A percentile compares a stretch with the other conserved stretches of the same genome.
Conservation (phyloP, 106 monocot species). For the Apostasia ramifera region DNA sequence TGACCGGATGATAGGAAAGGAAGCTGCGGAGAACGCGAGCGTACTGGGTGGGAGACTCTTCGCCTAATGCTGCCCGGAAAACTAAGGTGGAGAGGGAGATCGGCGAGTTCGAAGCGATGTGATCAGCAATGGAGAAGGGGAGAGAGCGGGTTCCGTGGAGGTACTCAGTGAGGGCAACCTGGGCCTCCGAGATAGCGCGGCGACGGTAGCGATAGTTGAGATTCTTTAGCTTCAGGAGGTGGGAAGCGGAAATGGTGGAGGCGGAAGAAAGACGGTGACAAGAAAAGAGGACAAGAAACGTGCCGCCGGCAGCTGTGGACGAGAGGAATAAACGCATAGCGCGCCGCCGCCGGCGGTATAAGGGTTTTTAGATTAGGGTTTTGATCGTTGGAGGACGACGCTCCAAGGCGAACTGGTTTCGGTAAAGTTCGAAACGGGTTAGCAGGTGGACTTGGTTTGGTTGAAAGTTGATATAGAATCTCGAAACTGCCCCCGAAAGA, state of each 20-base stretch:
- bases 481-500: too few relatives aligned
- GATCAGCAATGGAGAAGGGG: conserved; percentile 60
- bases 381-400: too few relatives aligned
- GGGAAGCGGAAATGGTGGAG: background rate
- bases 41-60: conserved; percentile 17
- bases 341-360: background rate
- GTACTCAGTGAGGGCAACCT: conserved; percentile 59
- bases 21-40: conserved; percentile 43
- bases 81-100: conserved; percentile 43
- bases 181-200: conserved; percentile 39
- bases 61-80: conserved; percentile 28
- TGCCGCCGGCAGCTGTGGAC: background rate
- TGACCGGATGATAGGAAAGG: conserved; percentile 59
- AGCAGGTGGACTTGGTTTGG: too few relatives aligned
- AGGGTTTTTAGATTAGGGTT: conserved; percentile 1
- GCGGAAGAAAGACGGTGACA: conserved; percentile 2
- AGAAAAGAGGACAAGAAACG: background rate
- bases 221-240: conserved; percentile 31
- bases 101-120: conserved; percentile 67
- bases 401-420: too few relatives aligned
- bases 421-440: too few relatives aligned
- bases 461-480: too few relatives aligned
- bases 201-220: conserved; percentile 46
- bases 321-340: background rate
- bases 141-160: conserved; percentile 73